Evolutionary conservation across 768 basidiomycete species (phyloP).

Genomic region (Tricholomella constricta): DNA sequence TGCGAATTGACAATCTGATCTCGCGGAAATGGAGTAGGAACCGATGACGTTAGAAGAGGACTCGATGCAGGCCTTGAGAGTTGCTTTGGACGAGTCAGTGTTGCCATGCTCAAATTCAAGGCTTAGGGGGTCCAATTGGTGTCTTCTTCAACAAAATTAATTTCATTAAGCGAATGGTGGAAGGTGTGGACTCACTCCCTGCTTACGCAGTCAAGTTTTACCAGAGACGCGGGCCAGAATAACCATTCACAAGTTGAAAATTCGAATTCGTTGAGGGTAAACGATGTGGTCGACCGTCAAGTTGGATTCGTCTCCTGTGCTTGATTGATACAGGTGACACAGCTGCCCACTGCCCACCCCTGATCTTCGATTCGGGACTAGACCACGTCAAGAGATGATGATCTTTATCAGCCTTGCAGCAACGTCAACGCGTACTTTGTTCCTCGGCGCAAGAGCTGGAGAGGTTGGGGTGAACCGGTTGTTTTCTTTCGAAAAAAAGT

Average conservation of each 20-base stretch:
- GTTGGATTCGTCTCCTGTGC: background rate
- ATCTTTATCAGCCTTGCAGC: background rate
- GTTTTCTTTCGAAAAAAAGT: background rate
- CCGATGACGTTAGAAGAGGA: constrained; percentile 26
- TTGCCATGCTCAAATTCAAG: constrained; percentile 35
- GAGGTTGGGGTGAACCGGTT: background rate
- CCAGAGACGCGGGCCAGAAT: background rate
- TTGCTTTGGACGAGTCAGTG: constrained; percentile 37
- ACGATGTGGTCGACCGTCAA: background rate
- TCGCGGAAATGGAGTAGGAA: constrained; percentile 45
- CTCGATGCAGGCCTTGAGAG: constrained; percentile 23
- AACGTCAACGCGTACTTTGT: background rate
- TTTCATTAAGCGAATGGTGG: background rate
- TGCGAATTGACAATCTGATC: constrained; percentile 30
- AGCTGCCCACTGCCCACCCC: background rate
- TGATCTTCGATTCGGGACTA: constrained; percentile 4
- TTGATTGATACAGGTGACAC: constrained; percentile 12
- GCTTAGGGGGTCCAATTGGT: background rate
- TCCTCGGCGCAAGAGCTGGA: no score
- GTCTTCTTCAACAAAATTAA: constrained; percentile 2
- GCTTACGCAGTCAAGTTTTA: background rate
- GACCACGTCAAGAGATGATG: background rate
- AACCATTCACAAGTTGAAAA: background rate
- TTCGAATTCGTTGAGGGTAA: background rate
- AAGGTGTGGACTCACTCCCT: background rate